phyloP scores from a whole-genome alignment of 495 filamentous ascomycete genomes.

The Penicillium maclennaniae region DNA sequence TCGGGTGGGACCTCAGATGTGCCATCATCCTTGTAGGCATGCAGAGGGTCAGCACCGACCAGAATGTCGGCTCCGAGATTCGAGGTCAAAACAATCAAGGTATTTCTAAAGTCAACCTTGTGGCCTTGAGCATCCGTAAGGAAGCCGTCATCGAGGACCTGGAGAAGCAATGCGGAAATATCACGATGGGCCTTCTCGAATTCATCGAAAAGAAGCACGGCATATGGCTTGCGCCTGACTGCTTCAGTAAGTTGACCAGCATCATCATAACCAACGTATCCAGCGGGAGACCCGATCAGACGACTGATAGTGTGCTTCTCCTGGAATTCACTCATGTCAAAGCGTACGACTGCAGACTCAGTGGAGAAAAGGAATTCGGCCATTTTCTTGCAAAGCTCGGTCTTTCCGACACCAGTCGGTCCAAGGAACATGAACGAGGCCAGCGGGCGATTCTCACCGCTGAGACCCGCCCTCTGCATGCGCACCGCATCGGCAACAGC shows the following conservation, averaged over 20 bases:
- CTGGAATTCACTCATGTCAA: conserved; percentile 98
- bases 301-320: conserved; percentile 95
- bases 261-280: conserved; percentile 96
- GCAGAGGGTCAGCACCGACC: conserved; percentile 40
- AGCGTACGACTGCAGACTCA: conserved; percentile 82
- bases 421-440: conserved; percentile 98
- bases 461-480: conserved; percentile 89
- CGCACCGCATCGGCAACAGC: conserved; percentile 91
- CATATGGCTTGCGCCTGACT: conserved; percentile 91
- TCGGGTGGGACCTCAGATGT: conserved; percentile 63
- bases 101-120: conserved; percentile 94
- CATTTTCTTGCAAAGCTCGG: conserved; percentile 94
- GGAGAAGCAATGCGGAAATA: conserved; percentile 88
- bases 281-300: conserved; percentile 87
- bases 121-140: conserved; percentile 93
- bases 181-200: conserved; percentile 97
- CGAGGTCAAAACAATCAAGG: conserved; percentile 91
- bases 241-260: conserved; percentile 95
- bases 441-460: conserved; percentile 83
- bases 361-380: conserved; percentile 90
- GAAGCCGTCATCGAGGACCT: conserved; percentile 95
- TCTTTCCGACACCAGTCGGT: conserved; percentile 95
- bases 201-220: conserved; percentile 91
- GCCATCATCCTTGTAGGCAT: conserved; percentile 47
- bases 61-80: conserved; percentile 67